These are phyloP conservation scores for Saccharum spontaneum DNA, from an alignment of 176 grass and related monocot species.

Conservation along the genomic window DNA sequence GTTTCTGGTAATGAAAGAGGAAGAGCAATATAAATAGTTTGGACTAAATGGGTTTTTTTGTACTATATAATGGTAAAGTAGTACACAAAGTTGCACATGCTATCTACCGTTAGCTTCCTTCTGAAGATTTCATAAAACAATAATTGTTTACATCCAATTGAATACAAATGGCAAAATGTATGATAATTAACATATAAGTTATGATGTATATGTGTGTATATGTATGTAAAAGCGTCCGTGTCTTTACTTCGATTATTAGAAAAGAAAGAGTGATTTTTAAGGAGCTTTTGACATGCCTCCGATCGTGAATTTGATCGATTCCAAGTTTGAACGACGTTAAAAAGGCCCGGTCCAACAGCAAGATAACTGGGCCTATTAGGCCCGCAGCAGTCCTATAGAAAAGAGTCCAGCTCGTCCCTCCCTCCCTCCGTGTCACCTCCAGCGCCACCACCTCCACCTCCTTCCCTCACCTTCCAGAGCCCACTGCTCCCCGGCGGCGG, in stretches of 20 bases:
- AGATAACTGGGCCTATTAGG: not conserved
- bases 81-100: not conserved
- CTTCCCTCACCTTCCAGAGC: not conserved
- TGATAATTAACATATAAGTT: no score
- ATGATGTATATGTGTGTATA: no score
- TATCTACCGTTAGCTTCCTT: not conserved
- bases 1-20: no score
- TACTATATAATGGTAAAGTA: not conserved
- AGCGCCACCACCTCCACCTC: not conserved
- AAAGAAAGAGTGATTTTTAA: no score
- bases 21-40: no score
- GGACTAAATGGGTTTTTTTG: no score
- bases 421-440: not conserved
- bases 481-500: constrained; percentile 19
- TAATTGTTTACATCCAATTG: not conserved
- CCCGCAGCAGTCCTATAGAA: not conserved
- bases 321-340: not conserved
- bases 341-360: not conserved
- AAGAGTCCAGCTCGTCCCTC: not conserved
- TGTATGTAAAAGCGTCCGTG: no score
- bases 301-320: no score
- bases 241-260: no score
- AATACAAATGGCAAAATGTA: not conserved
- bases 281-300: no score
- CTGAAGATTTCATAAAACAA: not conserved